Evolutionary conservation across 306 rosid species (phyloP), one percentile per base, ranked within the genome.

Genomic region (Dicorynia guianensis): DNA sequence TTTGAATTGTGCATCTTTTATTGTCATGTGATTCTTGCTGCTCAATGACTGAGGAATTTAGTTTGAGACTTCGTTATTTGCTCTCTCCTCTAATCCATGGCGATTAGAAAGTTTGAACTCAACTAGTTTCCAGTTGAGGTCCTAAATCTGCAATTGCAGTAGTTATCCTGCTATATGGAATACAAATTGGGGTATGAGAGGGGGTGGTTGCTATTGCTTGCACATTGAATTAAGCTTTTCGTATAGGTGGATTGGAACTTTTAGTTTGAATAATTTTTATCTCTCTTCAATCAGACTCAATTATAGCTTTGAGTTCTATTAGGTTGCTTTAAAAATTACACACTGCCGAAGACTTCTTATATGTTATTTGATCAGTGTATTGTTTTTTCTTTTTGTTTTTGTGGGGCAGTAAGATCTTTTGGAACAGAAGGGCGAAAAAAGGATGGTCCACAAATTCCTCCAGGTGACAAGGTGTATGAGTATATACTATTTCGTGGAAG

Each of bases 391-490:
- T 76, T 66, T 34, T 66, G 3, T 47, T 74, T 84, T 62, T 76
- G 74, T 65, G 58, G 53, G 76, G 85, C 90, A 93, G 98, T 94
- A 30, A 84, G 95, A 49, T 94, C 98, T 19, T 94, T 91, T 74
- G 98, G 98, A 83, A 94, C 98, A 6, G 98, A 94, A 87, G 98
- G 98, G 80, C 84, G 98, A 83, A 94, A 94, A 71, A 91, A 88
- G 77, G 98, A 94, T 61, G 97, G 98, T 20, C 88, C 81, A 9
- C 96, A 91, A 77, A 77, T 94, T 74, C 96, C 86, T 34, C 93
- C 98, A 8, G 85, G 97, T 20, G 98, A 91, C 68, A 88, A 87
- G 84, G 87, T 94, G 35, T 94, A 89, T 53, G 97, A 91, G 83
- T 91, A 88, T 75, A 93, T 93, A 82, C 87, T 93, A 43, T 93